Evolutionary conservation across 495 filamentous ascomycete genomes (phyloP), one percentile per base, ranked within the genome.

Genomic region (Astrocystis sublimbata): DNA sequence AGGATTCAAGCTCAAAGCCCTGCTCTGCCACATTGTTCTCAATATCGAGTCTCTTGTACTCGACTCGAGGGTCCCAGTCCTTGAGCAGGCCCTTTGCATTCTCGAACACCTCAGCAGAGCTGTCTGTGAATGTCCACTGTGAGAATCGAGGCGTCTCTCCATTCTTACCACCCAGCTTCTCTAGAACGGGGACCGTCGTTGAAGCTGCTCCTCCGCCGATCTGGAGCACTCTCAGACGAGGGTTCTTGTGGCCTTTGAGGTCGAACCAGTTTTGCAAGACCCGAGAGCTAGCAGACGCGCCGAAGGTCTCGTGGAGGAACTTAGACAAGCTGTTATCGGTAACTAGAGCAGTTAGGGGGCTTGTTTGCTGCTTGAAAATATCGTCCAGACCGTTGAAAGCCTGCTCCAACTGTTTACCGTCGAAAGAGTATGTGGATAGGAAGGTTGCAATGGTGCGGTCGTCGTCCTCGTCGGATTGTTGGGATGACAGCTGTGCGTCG

Each of bases 61-160:
- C 35, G 3, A 43, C 46, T 43, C 54, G 3, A 15, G 31, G 26
- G 28, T 55, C 52, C 56, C 24, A 63, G 8, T 43, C 21, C 1
- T 23, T n/a, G n/a, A 72, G 61, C 6, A 49, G 36, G 21, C 69
- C 62, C 30, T 61, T 54, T 3, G 64, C 66, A 33, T 71, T 71
- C 40, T 74, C 73, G 36, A 82, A 81, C 49, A 78, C 81, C 0
- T 71, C 72, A 6, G 73, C 50, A 4, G 77, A 79, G 12, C 81
- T 73, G 56, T 83, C 80, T 0, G 79, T 82, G 52, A 80, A 83
- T n/a, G 53, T 61, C 38, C 73, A 76, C 24, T 54, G 66, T 8
- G 30, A 35, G 15, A 53, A 53, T 13, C 50, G 30, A 38, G 50
- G 50, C 17, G 50, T 35, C 24, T 35, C 50, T 9, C 50, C 50